phyloP scores from a whole-genome alignment of 768 basidiomycete species.

The Boletus subparvulus region DNA sequence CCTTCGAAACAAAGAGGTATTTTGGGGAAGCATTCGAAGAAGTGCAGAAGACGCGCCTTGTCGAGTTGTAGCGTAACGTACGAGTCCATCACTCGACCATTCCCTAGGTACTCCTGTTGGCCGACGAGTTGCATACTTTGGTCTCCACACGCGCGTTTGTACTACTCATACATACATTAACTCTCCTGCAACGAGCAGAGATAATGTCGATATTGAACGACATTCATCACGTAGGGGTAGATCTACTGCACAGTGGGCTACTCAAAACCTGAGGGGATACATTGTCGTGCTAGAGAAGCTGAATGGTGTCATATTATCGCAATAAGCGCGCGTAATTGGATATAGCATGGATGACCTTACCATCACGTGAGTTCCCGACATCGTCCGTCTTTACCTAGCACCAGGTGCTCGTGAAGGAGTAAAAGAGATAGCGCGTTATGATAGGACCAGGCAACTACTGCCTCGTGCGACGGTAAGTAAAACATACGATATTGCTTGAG shows the following conservation, averaged over 20 bases:
- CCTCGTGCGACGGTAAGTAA: conserved; percentile 19
- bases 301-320: not conserved
- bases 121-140: not conserved
- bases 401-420: conserved; percentile 11
- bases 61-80: conserved; percentile 8
- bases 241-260: conserved; percentile 5
- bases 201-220: conserved; percentile 4
- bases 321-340: conserved; percentile 1
- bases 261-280: conserved; percentile 11
- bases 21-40: conserved; percentile 56
- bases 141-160: conserved; percentile 2
- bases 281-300: not conserved
- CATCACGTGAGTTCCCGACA: conserved; percentile 4
- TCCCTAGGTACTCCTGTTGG: not conserved
- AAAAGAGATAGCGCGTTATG: conserved; percentile 22
- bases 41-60: conserved; percentile 49
- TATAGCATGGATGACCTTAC: conserved; percentile 8
- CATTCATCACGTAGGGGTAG: conserved; percentile 8
- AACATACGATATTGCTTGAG: conserved; percentile 34
- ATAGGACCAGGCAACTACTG: conserved; percentile 15
- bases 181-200: conserved; percentile 1
- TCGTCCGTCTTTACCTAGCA: conserved; percentile 10
- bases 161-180: conserved; percentile 16
- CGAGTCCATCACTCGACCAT: not conserved
- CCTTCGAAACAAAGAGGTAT: conserved; percentile 68